These are phyloP conservation scores for Zygosaccharomyces sapae DNA, from an alignment of 1,139 yeast species.

Conservation along the genomic window DNA sequence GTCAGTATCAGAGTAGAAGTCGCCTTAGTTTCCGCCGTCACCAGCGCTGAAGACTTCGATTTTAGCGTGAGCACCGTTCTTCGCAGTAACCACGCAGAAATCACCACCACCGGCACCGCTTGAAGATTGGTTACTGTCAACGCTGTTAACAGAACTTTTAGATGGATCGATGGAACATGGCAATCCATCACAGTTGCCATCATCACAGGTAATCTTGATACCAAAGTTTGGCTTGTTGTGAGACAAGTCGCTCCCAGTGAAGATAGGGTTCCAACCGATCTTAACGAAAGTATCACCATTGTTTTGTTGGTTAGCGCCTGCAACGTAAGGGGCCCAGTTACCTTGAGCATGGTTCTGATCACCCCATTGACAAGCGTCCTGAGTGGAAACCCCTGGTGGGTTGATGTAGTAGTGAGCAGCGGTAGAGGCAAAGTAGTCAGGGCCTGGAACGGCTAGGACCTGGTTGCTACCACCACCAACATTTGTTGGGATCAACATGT, in stretches of 20 bases:
- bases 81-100: constrained; percentile 80
- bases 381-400: constrained; percentile 75
- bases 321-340: constrained; percentile 91
- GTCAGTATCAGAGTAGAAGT: neutral
- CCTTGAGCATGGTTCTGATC: constrained; percentile 61
- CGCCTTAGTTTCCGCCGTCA: neutral
- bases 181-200: constrained; percentile 65
- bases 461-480: constrained; percentile 46
- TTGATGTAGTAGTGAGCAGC: constrained; percentile 86
- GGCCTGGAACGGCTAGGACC: constrained; percentile 77
- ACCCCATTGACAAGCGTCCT: constrained; percentile 87
- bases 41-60: constrained; percentile 58
- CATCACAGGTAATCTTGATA: constrained; percentile 66
- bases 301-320: constrained; percentile 77
- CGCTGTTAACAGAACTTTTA: constrained; percentile 52
- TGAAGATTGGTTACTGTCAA: constrained; percentile 37
- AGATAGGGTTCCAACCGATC: constrained; percentile 88
- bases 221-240: constrained; percentile 63
- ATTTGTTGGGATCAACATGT: constrained; percentile 82
- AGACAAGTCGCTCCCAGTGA: constrained; percentile 59
- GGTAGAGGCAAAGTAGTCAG: constrained; percentile 66
- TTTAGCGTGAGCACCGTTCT: constrained; percentile 56
- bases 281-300: constrained; percentile 69
- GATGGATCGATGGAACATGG: constrained; percentile 78
- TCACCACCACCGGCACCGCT: constrained; percentile 63